phyloP scores from a whole-genome alignment of 2,329 filamentous ascomycete species.

The Rhinocladiella mackenziei region DNA sequence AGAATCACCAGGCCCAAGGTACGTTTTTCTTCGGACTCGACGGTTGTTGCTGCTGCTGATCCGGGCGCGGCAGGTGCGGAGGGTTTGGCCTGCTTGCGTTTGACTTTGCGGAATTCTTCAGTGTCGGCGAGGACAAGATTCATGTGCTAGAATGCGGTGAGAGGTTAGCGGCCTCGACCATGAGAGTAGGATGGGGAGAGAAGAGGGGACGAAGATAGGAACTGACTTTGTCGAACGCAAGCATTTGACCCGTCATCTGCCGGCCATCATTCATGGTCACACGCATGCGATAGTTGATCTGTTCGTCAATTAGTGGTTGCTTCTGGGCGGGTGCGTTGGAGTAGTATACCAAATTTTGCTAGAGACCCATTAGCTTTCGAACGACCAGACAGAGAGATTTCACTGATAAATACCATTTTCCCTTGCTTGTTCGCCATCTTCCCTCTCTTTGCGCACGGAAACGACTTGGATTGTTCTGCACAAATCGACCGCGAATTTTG shows the following conservation, averaged over 20 bases:
- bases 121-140: constrained; percentile 98
- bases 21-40: constrained; percentile 93
- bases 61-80: constrained; percentile 57
- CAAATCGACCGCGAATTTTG: background rate
- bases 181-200: no score
- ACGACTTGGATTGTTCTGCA: constrained; percentile 35
- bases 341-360: constrained; percentile 61
- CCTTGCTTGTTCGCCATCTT: constrained; percentile 89
- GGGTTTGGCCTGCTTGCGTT: constrained; percentile 75
- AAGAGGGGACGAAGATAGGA: background rate
- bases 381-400: background rate
- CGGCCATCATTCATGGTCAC: constrained; percentile 91
- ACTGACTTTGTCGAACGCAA: constrained; percentile 90
- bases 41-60: constrained; percentile 57
- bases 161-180: constrained; percentile 4
- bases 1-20: constrained; percentile 94
- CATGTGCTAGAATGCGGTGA: constrained; percentile 70
- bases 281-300: constrained; percentile 99
- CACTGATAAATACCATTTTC: constrained; percentile 81
- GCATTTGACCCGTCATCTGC: constrained; percentile 96
- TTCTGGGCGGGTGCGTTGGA: background rate
- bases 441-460: constrained; percentile 42
- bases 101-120: constrained; percentile 91
- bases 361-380: constrained; percentile 36
- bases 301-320: constrained; percentile 10